Evolutionary conservation across 2,329 filamentous ascomycete genomes (phyloP).

Genomic region (Neonectria faginata): DNA sequence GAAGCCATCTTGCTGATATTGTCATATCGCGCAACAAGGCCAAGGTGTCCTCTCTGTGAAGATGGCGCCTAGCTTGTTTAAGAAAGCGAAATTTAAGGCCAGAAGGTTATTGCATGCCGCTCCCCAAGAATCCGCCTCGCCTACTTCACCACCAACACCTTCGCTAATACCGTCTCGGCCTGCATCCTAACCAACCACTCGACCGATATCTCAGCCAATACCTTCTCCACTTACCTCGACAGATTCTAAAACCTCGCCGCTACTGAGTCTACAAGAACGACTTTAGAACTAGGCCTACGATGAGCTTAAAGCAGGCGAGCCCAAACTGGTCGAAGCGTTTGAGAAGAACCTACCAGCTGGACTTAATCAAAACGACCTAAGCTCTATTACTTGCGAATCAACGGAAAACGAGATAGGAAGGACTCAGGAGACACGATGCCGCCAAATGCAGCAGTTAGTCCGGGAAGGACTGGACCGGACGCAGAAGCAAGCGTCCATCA

Average conservation of each 20-base stretch:
- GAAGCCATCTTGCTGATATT: conserved; percentile 19
- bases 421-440: conserved; percentile 15
- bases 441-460: conserved; percentile 49
- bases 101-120: neutral
- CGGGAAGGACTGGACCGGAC: conserved; percentile 45
- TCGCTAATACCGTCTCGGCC: neutral
- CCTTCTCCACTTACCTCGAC: conserved; percentile 5
- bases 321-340: conserved; percentile 36
- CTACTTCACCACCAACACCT: conserved; percentile 1
- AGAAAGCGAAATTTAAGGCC: neutral
- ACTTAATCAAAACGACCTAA: conserved; percentile 19
- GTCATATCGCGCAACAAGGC: conserved; percentile 20
- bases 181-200: neutral
- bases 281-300: conserved; percentile 38
- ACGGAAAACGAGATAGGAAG: conserved; percentile 26
- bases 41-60: conserved; percentile 13
- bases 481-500: conserved; percentile 40
- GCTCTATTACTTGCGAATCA: conserved; percentile 1
- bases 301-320: conserved; percentile 29
- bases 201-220: conserved; percentile 1
- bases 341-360: conserved; percentile 35
- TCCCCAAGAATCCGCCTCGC: neutral
- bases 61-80: neutral
- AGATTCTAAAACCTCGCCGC: neutral
- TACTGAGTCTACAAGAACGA: neutral